Base-by-base conservation (phyloP, 192 early-diverging fungal genomes). In the Gamsiella multidivaricata region DNA sequence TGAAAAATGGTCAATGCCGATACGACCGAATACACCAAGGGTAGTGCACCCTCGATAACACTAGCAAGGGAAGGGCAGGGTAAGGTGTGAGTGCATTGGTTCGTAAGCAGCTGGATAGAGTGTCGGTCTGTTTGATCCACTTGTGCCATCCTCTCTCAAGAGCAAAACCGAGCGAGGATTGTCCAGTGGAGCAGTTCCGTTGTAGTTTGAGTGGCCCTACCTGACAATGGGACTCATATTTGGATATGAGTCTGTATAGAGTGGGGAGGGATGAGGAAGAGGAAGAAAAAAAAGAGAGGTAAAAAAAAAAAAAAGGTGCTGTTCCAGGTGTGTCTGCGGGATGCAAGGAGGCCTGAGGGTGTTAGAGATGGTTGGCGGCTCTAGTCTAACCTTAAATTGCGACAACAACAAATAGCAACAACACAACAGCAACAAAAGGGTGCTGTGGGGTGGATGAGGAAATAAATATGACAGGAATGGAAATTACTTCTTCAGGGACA, bases 1-100 rank as follows among this genome's bases (percentile, higher is more conserved):
- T 78, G 32, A 32, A 64, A 54, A 31, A 78, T 61, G 20, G 55
- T 64, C 33, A 57, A 34, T 6, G 54, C 60, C 54, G 74, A 78
- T 6, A 59, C 39, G 2, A 51, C 3, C 4, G 66, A 68, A 36
- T 63, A 78, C 23, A 59, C 74, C 36, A 78, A 28, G 26, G 74
- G 74, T 17, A 78, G 57, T n/a, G 65, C 50, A n/a, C 43, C 53
- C 55, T 69, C 65, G 9, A 69, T 18, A 14, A 53, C 42, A 6
- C 74, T 78, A 69, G 3, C 12, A 32, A 46, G 29, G 53, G 1
- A n/a, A 28, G 23, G 20, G 25, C 3, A 0, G 6, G 22, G 39
- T 0, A 32, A 5, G 33, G n/a, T 20, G 49, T 50, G 32, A 28
- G 61, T 37, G 28, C 37, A 70, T 8, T 22, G 18, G 12, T 42